A percentile compares a stretch with the other conserved stretches of the same genome.
phyloP scores from a whole-genome alignment of 176 grass and related monocot genomes.

The Musa troglodytarum region DNA sequence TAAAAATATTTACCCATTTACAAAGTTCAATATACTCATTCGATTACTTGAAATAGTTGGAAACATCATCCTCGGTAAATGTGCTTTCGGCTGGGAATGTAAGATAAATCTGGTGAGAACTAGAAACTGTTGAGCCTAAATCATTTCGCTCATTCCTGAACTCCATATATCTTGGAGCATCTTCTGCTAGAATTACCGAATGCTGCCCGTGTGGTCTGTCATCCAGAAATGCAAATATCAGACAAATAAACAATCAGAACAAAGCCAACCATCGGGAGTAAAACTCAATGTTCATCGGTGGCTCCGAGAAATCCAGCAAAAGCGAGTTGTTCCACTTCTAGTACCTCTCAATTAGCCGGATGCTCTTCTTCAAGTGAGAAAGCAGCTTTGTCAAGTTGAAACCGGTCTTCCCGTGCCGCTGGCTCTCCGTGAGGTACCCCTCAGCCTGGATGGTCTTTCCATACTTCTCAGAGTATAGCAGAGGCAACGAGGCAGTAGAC shows the following conservation, averaged over 20 bases:
- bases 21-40: too few species aligned
- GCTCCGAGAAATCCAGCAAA: too few species aligned
- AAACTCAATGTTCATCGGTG: too few species aligned
- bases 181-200: slow-evolving; percentile 63
- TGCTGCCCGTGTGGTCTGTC: slow-evolving; percentile 83
- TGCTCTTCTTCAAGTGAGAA: slow-evolving; percentile 51
- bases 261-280: too few species aligned
- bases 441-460: slow-evolving; percentile 76
- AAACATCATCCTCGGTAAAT: slow-evolving; percentile 63
- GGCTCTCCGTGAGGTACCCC: slow-evolving; percentile 87
- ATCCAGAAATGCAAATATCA: background rate
- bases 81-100: slow-evolving; percentile 78
- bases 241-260: too few species aligned
- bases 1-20: too few species aligned
- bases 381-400: slow-evolving; percentile 78
- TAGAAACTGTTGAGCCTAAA: slow-evolving; percentile 17
- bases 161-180: slow-evolving; percentile 47
- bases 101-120: slow-evolving; percentile 86
- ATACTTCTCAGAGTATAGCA: slow-evolving; percentile 64
- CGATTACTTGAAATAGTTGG: slow-evolving; percentile 56
- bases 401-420: slow-evolving; percentile 61
- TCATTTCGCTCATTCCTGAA: slow-evolving; percentile 34
- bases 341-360: slow-evolving; percentile 63
- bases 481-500: slow-evolving; percentile 71
- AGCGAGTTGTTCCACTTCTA: background rate